Evolutionary conservation across 108 stramenopile genomes (phyloP).

Genomic region (Phaeodactylum tricornutum): DNA sequence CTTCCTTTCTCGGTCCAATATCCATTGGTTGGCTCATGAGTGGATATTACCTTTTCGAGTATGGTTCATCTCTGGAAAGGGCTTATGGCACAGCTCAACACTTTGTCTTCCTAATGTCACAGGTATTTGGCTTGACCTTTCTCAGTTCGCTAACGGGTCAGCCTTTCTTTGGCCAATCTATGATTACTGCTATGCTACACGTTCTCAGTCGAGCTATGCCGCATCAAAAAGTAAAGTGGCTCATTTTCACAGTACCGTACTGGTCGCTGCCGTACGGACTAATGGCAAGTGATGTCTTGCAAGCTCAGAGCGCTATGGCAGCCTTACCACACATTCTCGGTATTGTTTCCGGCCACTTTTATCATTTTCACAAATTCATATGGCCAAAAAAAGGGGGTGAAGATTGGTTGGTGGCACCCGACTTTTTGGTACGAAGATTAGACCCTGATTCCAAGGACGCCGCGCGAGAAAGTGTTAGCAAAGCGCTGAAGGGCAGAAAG

Average conservation of each 20-base stretch:
- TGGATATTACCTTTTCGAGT: slow-evolving; percentile 77
- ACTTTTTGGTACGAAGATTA: slow-evolving; percentile 38
- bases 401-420: slow-evolving; percentile 80
- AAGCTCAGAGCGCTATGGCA: slow-evolving; percentile 50
- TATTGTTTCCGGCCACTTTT: slow-evolving; percentile 81
- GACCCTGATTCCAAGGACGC: slow-evolving; percentile 43
- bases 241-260: slow-evolving; percentile 79
- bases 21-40: slow-evolving; percentile 79
- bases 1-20: slow-evolving; percentile 77
- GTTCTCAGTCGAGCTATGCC: slow-evolving; percentile 79
- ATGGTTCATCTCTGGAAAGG: slow-evolving; percentile 75
- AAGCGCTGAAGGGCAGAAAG: slow-evolving; percentile 56
- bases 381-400: slow-evolving; percentile 77
- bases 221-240: slow-evolving; percentile 75
- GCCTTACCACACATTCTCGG: slow-evolving; percentile 81
- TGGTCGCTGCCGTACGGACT: slow-evolving; percentile 82
- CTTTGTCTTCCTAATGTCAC: slow-evolving; percentile 58
- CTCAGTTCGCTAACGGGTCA: slow-evolving; percentile 55
- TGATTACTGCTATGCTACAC: slow-evolving; percentile 84
- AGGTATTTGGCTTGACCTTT: slow-evolving; percentile 42
- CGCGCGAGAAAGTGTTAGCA: slow-evolving; percentile 39
- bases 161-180: slow-evolving; percentile 69
- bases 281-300: slow-evolving; percentile 76
- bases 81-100: slow-evolving; percentile 75
- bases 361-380: slow-evolving; percentile 69